phyloP scores from a whole-genome alignment of 2,329 filamentous ascomycete genomes.

The Exutisphaerella laricina region DNA sequence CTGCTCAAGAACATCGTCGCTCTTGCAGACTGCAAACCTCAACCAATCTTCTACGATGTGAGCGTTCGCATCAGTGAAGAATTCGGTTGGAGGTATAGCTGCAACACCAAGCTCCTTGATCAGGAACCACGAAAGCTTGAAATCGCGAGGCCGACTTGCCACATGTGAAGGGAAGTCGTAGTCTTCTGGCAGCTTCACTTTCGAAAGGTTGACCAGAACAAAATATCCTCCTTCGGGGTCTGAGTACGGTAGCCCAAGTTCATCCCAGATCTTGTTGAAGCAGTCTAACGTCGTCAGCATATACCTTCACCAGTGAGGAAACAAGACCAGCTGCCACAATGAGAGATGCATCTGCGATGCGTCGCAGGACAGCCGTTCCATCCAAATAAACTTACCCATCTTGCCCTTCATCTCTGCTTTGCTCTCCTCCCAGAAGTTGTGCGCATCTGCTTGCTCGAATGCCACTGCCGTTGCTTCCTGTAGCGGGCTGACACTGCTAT shows the following conservation, averaged over 20 bases:
- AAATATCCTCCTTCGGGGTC: slow-evolving; percentile 97
- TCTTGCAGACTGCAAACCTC: slow-evolving; percentile 93
- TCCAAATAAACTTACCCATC: too few relatives aligned
- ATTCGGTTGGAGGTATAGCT: slow-evolving; percentile 93
- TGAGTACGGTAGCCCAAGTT: slow-evolving; percentile 59
- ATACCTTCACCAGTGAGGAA: too few relatives aligned
- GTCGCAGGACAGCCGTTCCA: too few relatives aligned
- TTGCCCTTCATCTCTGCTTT: slow-evolving; percentile 85
- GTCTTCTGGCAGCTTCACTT: slow-evolving; percentile 73
- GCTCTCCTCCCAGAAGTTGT: slow-evolving; percentile 81
- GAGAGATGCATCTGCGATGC: too few relatives aligned
- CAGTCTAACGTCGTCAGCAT: too few relatives aligned
- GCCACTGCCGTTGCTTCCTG: slow-evolving; percentile 93
- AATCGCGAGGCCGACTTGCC: slow-evolving; percentile 78
- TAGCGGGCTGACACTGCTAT: slow-evolving; percentile 83
- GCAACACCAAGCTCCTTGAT: slow-evolving; percentile 96
- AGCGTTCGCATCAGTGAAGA: slow-evolving; percentile 81
- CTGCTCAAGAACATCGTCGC: slow-evolving; percentile 64
- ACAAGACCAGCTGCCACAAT: too few relatives aligned
- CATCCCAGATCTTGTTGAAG: slow-evolving; percentile 64
- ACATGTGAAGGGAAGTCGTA: slow-evolving; percentile 91
- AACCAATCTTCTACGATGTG: slow-evolving; percentile 89
- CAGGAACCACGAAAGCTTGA: slow-evolving; percentile 92
- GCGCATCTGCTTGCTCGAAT: slow-evolving; percentile 79
- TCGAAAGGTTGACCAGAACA: slow-evolving; percentile 86